Evolutionary conservation across 805 yeast species (phyloP), one percentile per base, ranked within the genome.

Genomic region (Kuraishia ogatae): DNA sequence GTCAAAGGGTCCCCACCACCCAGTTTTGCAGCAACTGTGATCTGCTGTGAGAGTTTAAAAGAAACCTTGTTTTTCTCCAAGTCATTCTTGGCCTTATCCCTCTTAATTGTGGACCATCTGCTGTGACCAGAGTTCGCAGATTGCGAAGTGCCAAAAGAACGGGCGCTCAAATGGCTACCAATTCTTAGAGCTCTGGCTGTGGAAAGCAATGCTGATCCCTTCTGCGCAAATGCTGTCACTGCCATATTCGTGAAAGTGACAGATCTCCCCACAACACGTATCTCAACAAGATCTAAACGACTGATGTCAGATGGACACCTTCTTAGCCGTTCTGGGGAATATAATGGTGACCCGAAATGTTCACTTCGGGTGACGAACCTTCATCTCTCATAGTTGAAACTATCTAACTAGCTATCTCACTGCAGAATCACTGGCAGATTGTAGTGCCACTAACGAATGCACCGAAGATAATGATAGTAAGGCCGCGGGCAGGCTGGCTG

Each of bases 91-190:
- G 96, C 96, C 71, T 93, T 93, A 66, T 88, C 94, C 66, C 91
- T 97, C 65, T 91, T 87, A 61, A 94, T 93, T 51, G 88, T 89
- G 49, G 96, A 89, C 99, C 99, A 93, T 70, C 92, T 93, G 43
- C 89, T 86, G 69, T 93, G 99, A 1, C 99, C 99, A 0, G 90
- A 83, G n/a, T 35, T 35, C 58, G 55, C 1, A 60, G 48, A 1
- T 53, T 23, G 26, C 13, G 50, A 47, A 20, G n/a, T 22, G 13
- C 43, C 43, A 35, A 35, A 35, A 10, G 43, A 35, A 35, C 43
- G 43, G 43, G n/a, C n/a, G 7, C 43, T 17, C 43, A 35, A 15
- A 35, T 35, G 43, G 43, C n/a, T 35, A 35, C 43, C 43, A 13
- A 15, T 35, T 15, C 43, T 11, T 3, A 35, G 43, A 35, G 43